Base-by-base conservation (phyloP, 805 yeast genomes). In the Candida xyloterini region DNA sequence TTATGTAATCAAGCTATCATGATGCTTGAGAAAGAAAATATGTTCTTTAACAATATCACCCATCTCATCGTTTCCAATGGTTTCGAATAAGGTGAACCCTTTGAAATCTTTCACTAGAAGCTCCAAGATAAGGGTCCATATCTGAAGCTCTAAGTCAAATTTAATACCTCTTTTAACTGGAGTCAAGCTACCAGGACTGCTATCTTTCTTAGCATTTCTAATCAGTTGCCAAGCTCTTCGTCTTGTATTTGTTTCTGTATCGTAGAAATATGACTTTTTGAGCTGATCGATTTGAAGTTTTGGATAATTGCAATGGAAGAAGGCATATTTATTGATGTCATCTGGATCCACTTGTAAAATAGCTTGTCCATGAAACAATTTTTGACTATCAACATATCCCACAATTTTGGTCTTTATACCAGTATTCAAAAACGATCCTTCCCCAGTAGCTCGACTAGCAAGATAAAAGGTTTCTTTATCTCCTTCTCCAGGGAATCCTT, bases 401-500 rank as follows among this genome's bases (percentile, higher is more conserved):
- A 55, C 57, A 16, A 54, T 57, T 29, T 60, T 54, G 6, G 65
- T 59, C 35, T 52, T 57, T 9, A 48, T 47, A 8, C 63, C 63
- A 2, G 61, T 55, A 22, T 51, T 47, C 28, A 60, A 31, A 33
- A 42, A 59, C 4, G 57, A 50, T 2, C 53, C 52, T 30, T 60
- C 65, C 7, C 48, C 47, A 6, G 54, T 46, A 7, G 53, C 79
- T 38, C 71, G 68, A 3, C 89, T 85, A 1, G 87, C 89, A 8
- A 83, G 77, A 27, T 78, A 72, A 49, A 81, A 82, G 0, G 91
- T 81, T 53, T 84, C 91, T 55, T 84, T 84, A 54, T 84, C 91
- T 36, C 91, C 90, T 64, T 83, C 84, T 20, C 91, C 91, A 1
- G 87, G 79, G 18, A 78, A 68, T 4, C 87, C 87, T 54, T 82